Base-by-base conservation (phyloP, 257 asterid species). In the Penstemon newberryi region DNA sequence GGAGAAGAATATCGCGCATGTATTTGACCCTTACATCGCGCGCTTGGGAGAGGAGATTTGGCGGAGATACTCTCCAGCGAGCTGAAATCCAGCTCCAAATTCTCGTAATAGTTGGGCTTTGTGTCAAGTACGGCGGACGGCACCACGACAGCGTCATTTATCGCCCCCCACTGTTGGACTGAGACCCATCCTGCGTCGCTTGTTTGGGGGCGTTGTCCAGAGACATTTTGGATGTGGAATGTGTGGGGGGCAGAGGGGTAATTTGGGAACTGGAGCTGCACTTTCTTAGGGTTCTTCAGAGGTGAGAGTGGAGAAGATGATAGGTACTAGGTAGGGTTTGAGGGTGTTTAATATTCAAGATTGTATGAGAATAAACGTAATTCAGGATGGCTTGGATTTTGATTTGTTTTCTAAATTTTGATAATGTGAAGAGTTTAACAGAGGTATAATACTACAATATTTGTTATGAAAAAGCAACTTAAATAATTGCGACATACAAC, bases 21-120 rank as follows among this genome's bases (percentile, higher is more conserved):
- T 77, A 85, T 6, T 81, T 69, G 56, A 81, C 87, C 86, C 90
- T 93, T 54, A 72, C 77, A 9, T 93, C 94, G 13, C 98, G 89
- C 56, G 87, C 7, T 65, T 86, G 83, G 13, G 47, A 70, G 50
- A 93, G 79, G 5, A 90, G 65, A 59, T 77, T 66, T 3, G 91
- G 94, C 13, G 98, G 70, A 93, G 85, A 70, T 88, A 90, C 63
- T 82, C 82, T 93, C 98, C 67, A 93, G 69, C n/a, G 92, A 81
- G 81, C 96, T 92, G 61, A 92, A 90, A 71, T 86, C 97, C 73
- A 90, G 83, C 71, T 86, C 83, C 77, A 92, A 64, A 72, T 88
- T 97, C 46, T 90, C 95, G 69, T 92, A 90, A 69, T 63, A 85
- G 60, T 90, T 95, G 53, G 97, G 81, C 76, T 68, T 77, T 84